Evolutionary conservation across 2,329 filamentous ascomycete species (phyloP).

Genomic region (Colletotrichum tanaceti): DNA sequence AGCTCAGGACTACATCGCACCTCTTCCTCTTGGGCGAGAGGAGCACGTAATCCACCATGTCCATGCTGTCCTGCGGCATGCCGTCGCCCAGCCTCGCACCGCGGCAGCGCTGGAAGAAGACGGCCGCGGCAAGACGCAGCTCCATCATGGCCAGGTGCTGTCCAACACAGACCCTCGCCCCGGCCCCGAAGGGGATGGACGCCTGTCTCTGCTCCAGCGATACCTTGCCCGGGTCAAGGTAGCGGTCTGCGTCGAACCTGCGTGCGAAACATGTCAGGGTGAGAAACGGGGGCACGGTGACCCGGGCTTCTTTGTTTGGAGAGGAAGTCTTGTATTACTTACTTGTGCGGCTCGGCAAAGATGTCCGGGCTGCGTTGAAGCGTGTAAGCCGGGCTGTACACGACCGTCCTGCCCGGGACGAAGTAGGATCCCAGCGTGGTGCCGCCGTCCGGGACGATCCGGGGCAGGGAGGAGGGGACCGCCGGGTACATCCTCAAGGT

Average conservation of each 20-base stretch:
- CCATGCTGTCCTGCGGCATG: constrained; percentile 53
- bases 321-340: background rate
- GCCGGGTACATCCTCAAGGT: constrained; percentile 57
- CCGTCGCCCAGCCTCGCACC: constrained; percentile 47
- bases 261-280: constrained; percentile 24
- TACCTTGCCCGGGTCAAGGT: constrained; percentile 33
- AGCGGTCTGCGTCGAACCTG: constrained; percentile 19
- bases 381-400: constrained; percentile 59
- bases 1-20: constrained; percentile 26
- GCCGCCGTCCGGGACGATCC: constrained; percentile 54
- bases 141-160: constrained; percentile 69
- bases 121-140: constrained; percentile 61
- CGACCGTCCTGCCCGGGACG: constrained; percentile 53
- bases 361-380: constrained; percentile 57
- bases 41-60: constrained; percentile 48
- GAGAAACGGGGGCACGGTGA: too few species aligned
- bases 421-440: constrained; percentile 52
- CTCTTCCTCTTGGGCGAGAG: constrained; percentile 47
- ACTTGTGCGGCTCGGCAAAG: constrained; percentile 54
- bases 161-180: constrained; percentile 62
- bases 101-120: constrained; percentile 63
- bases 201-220: constrained; percentile 56
- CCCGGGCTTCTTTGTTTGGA: too few species aligned
- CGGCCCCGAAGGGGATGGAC: constrained; percentile 65
- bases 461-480: constrained; percentile 53